A percentile compares a stretch with the other conserved stretches of the same genome.
These are phyloP conservation scores for Podospora comata DNA, from an alignment of 495 filamentous ascomycete genomes.

Conservation along the genomic window DNA sequence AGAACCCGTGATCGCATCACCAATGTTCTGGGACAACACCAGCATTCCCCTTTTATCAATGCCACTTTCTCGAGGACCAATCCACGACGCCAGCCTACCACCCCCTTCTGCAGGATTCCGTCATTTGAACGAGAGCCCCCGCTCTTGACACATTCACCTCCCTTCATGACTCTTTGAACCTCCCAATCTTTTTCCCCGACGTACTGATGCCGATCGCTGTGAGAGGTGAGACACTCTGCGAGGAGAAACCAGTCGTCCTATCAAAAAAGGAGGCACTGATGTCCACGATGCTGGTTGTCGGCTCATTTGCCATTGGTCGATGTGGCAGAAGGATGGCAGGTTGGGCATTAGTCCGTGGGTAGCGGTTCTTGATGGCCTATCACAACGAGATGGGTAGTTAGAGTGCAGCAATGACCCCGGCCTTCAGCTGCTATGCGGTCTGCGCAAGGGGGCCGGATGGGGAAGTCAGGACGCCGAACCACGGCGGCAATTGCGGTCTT, in stretches of 20 bases:
- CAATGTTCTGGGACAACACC: not conserved
- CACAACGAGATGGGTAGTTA: not conserved
- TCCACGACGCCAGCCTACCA: not conserved
- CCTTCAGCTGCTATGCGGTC: conserved; percentile 19
- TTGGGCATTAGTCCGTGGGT: not conserved
- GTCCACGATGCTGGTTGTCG: conserved; percentile 1
- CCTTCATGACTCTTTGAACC: not conserved
- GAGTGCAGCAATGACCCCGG: not conserved
- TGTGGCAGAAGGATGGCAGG: not conserved
- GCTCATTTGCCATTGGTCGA: not conserved
- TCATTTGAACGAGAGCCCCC: not conserved
- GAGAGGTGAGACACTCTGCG: not conserved
- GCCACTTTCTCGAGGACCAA: not conserved
- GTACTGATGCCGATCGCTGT: not conserved
- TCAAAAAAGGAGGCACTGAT: not conserved
- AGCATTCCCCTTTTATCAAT: not conserved
- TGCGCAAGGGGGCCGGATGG: conserved; percentile 14
- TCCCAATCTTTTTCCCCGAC: not conserved
- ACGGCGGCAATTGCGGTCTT: conserved; percentile 12
- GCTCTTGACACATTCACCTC: not conserved
- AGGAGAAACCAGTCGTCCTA: not conserved
- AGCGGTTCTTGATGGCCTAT: conserved; percentile 7
- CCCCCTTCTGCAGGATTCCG: conserved; percentile 2
- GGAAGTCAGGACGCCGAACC: conserved; percentile 2
- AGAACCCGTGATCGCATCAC: not conserved